Evolutionary conservation across 345 rosid genomes (phyloP), one percentile per base, ranked within the genome.

Genomic region (Moricandia moricandioides): DNA sequence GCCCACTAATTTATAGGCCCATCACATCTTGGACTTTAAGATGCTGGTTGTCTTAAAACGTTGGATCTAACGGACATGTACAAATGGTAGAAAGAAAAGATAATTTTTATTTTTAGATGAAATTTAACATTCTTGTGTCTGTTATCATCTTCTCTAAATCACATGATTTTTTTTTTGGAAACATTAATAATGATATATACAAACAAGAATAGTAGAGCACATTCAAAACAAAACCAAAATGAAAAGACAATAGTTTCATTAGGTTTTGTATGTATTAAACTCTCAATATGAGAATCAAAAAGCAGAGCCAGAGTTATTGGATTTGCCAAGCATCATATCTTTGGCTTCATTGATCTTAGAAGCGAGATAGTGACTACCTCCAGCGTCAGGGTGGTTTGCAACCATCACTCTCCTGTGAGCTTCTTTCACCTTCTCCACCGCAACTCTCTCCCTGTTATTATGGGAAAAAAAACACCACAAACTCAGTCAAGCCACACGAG

Each of bases 321-420:
- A 82, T 80, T 87, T 91, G 4, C 98, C 89, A 7, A 88, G 91
- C 96, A 93, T 83, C 66, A 87, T 78, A 14, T 91, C 96, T 81
- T 89, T 89, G 16, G 97, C 97, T 84, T 93, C 98, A 12, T 93
- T 93, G 55, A 91, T 87, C 81, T 91, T 93, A 4, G 98, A 89
- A 26, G 96, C 97, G 0, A 92, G 91, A 82, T 89, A 92, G 51
- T 92, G 91, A 64, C 98, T 90, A 5, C 97, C 98, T 29, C 97
- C 97, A 0, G 98, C 93, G 52, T 91, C 97, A 0, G 97, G 97
- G 73, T 89, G 96, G 82, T 91, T 91, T 33, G 98, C 97, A 11
- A 89, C 96, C 97, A 93, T 89, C 12, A 88, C 97, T 86, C 78
- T 88, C 82, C 95, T 73, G 60, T 93, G 97, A 3, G 97, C 98